Evolutionary conservation across 1,139 yeast species (phyloP), one percentile per base, ranked within the genome.

Genomic region (Candida sp.): DNA sequence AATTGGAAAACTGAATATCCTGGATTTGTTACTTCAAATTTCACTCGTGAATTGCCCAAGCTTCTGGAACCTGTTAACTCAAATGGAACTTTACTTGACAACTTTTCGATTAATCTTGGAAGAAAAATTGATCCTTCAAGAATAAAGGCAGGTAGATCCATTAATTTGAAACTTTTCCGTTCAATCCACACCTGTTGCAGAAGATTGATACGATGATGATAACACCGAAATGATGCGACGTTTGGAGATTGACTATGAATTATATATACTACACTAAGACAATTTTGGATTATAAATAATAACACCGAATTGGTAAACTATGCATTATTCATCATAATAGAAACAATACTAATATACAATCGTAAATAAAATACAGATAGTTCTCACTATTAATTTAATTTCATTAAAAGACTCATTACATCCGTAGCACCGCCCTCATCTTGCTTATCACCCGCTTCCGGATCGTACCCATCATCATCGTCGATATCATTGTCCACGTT

Each of bases 371-470:
- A 25, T 25, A 25, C 29, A 33, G 49, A 45, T 8, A 22, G 27
- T 11, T 39, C 35, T 15, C 35, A 25, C 33, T 19, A 9, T 38
- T 45, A 65, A 19, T 63, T 62, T 41, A 70, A 55, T 48, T 69
- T 69, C 2, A 73, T 64, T 45, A 70, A 57, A 35, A 70, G 49
- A 49, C 67, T 66, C 58, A 68, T 59, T 4, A 66, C 68, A 45
- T 62, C 46, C 8, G 39, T 9, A 8, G 39, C n/a, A 4, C 21
- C 39, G n/a, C 21, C 21, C n/a, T 37, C 39, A 9, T 19, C 34
- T 6, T 27, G 34, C 12, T 19, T 11, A 25, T n/a, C 25, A 22
- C 33, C 34, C 3, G 8, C 15, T 33, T 36, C 36, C 2, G 43
- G 44, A 23, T 30, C 39, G 29, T 37, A 32, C 4, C 50, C 55